phyloP scores from a whole-genome alignment of 305 asterid species.

The Solanum hybrid region DNA sequence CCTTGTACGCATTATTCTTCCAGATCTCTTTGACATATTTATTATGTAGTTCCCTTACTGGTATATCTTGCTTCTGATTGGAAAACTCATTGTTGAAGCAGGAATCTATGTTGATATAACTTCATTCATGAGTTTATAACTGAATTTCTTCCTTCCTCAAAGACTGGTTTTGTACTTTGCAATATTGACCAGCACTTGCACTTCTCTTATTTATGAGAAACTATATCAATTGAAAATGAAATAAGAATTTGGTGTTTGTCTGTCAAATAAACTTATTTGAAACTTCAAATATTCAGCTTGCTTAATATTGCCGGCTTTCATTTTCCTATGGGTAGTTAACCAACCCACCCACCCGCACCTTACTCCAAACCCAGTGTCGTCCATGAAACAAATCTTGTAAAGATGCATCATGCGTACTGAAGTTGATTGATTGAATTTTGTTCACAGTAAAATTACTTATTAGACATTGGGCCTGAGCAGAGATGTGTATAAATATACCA shows the following conservation, averaged over 20 bases:
- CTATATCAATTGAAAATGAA: background rate
- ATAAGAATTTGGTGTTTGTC: background rate
- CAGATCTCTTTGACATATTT: background rate
- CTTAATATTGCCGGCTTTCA: background rate
- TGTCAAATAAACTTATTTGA: background rate
- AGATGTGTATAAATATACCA: background rate
- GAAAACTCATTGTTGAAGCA: conserved; percentile 4
- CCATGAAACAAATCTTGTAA: background rate
- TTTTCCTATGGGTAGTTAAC: background rate
- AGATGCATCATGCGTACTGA: background rate
- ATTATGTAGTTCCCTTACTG: background rate
- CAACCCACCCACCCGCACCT: background rate
- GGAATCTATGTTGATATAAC: background rate
- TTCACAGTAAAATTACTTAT: background rate
- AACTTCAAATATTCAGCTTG: background rate
- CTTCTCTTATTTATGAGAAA: background rate
- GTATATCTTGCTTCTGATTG: background rate
- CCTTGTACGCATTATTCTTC: conserved; percentile 1
- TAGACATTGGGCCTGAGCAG: background rate
- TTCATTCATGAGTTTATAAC: background rate
- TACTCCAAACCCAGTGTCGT: background rate
- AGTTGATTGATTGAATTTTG: background rate
- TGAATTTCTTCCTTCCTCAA: background rate
- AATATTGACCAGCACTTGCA: background rate
- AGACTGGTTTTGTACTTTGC: background rate